Base-by-base conservation (phyloP, 352 stramenopile genomes). In the Globisporangium nodosum region DNA sequence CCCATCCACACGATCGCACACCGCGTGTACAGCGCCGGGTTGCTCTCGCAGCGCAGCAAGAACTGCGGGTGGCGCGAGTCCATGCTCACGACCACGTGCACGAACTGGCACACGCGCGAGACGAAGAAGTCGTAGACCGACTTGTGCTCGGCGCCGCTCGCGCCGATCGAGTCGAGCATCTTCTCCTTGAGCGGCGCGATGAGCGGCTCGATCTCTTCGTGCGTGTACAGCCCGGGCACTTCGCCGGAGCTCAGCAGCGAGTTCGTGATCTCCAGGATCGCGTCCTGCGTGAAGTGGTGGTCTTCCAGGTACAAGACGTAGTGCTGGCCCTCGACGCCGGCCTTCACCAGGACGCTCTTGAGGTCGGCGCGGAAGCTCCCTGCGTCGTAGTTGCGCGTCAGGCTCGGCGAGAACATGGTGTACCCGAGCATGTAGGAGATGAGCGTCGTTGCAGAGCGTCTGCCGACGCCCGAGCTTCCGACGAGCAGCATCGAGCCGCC, bases 71-170 rank as follows among this genome's bases (percentile, higher is more conserved):
- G 78, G 18, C 78, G 66, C 15, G 80, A 60, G 50, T 92, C 81
- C 81, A 95, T 91, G 3, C 68, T 68, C 2, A 95, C 66, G 4
- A 89, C 89, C 0, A 98, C 73, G 52, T 98, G 93, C 1, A 98
- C 74, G 56, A 92, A 95, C 51, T 85, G 74, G 33, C 90, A 76
- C 20, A 98, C 87, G 16, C 92, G 76, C n/a, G 70, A 66, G 5
- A 98, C 74, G 55, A 98, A 98, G 62, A 96, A 97, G 50, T 98
- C 92, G 61, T 96, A 97, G 24, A 96, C 85, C 0, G 88, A 97
- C n/a, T 82, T 77, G 49, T 94, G 68, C 33, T 78, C 65, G 21
- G 69, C 61, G 8, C 67, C 68, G 31, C 59, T 73, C 2, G 58
- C 59, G 5, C 82, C 80, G 15, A 87, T 85, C n/a, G 67, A 77